Base-by-base conservation (phyloP, 1,139 yeast genomes). In the Yamadazyma sp. region DNA sequence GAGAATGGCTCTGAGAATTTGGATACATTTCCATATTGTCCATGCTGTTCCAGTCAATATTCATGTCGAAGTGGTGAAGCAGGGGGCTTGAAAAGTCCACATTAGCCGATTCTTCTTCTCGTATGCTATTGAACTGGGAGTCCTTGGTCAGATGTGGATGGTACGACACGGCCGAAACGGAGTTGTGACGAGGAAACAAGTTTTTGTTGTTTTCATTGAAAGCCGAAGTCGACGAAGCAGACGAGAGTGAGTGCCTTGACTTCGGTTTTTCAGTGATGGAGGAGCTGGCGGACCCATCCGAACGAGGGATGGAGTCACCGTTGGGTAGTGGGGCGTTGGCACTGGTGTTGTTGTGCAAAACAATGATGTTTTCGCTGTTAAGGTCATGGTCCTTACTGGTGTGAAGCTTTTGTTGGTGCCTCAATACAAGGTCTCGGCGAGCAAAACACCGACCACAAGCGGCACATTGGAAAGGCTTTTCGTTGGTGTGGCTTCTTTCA, bases 401-500 rank as follows among this genome's bases (percentile, higher is more conserved):
- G 38, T 62, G 68, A 18, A 63, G 61, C 50, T 71, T 70, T 47
- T 69, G 76, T 52, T 70, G 76, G 49, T 71, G 77, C 37, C 76
- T 56, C 42, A 70, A 60, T 29, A 71, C 76, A 54, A 71, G 63
- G 48, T 71, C 76, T 52, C 77, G 48, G 29, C 77, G 52, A 14
- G 77, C 77, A 54, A 71, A 71, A 49, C 77, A 71, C 27, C 77
- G 58, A 12, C 77, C 77, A 45, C 77, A 71, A 6, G 70, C 70
- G 18, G 75, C 76, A 54, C 77, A 71, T 51, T 71, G 77, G 54
- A 86, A 92, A 1, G 98, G 98, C 59, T 90, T 92, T 61, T 92
- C 98, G 61, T 90, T 89, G 8, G 98, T 92, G 59, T 92, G 98
- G 2, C 95, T 84, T 33, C 97, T 70, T 56, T 90, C 95, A 56